Evolutionary conservation across 352 stramenopile species (phyloP), one percentile per base, ranked within the genome.

Genomic region (Paralagenidium karlingii): DNA sequence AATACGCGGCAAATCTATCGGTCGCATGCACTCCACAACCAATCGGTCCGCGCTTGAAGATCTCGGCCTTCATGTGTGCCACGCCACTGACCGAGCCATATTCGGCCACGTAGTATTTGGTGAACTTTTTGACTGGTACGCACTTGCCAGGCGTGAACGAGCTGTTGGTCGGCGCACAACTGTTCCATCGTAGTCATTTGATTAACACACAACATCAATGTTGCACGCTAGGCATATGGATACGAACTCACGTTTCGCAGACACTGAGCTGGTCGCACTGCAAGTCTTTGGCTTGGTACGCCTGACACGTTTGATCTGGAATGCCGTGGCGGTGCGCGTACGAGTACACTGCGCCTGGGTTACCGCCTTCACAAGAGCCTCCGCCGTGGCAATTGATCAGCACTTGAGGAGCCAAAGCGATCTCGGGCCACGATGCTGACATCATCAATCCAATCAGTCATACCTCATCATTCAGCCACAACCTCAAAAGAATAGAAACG

Each of bases 241-340:
- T 15, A 49, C n/a, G 8, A 12, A 52, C 68, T 48, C 60, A 82
- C 59, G 77, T 91, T 53, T 91, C 78, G 43, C 84, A 94, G 24
- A 88, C 58, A 11, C 74, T 69, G 24, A 82, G 70, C 24, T 69
- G 55, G 44, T 86, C 64, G 40, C 82, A 94, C 12, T 70, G 32
- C 4, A 86, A 58, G 44, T 94, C 73, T 47, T 81, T 86, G 24
- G 81, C 80, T 37, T 93, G 75, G 51, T 96, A 96, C 18, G 80
- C 75, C 44, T 96, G 80, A 46, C 87, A 96, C 6, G 85, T 96
- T 46, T 94, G 69, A 40, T 96, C 88, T 6, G 86, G 86, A 39
- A 96, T 92, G 9, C 86, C 86, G 36, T 93, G 71, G 5, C 73
- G 55, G 37, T 94, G 62, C 5, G 81, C 79, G 34, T 92, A 96